Conservation (phyloP, 2,329 filamentous ascomycete genomes). For the Rhexocercosporidium sp. region DNA sequence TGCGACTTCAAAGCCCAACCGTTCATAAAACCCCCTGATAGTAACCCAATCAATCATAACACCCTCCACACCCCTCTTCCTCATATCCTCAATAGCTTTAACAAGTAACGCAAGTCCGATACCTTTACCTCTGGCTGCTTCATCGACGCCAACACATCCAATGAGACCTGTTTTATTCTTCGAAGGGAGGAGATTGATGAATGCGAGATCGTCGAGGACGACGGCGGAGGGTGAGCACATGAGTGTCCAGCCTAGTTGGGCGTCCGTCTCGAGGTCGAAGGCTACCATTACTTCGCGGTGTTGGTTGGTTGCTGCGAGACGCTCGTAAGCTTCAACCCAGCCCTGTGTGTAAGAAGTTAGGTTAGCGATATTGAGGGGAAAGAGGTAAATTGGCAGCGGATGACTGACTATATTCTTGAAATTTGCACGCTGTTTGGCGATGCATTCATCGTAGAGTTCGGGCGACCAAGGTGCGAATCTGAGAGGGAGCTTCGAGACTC, state of each 20-base stretch:
- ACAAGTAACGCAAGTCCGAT: conserved; percentile 49
- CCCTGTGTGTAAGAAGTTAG: conserved; percentile 36
- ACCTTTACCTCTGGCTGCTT: conserved; percentile 44
- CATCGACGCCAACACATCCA: conserved; percentile 50
- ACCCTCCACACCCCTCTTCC: conserved; percentile 46
- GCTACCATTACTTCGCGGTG: conserved; percentile 50
- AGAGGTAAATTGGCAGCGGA: not conserved
- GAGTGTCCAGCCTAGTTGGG: conserved; percentile 51
- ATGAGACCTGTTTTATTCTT: conserved; percentile 50
- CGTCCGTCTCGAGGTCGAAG: conserved; percentile 43
- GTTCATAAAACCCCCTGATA: conserved; percentile 51
- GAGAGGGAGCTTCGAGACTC: conserved; percentile 44
- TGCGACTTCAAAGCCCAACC: conserved; percentile 47
- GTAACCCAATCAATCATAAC: conserved; percentile 52
- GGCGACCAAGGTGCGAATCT: conserved; percentile 45
- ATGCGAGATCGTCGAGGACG: conserved; percentile 46
- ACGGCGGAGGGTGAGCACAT: conserved; percentile 46
- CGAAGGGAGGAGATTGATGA: conserved; percentile 44
- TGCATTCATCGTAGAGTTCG: conserved; percentile 46
- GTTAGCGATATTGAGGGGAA: not conserved
- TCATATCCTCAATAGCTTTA: conserved; percentile 51
- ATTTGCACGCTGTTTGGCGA: conserved; percentile 47
- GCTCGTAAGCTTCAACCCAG: conserved; percentile 49
- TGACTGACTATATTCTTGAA: conserved; percentile 43
- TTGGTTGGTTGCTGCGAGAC: conserved; percentile 43